A percentile compares a stretch with the other conserved stretches of the same genome.
These are phyloP conservation scores for Ascosphaera aggregata DNA, from an alignment of 2,329 filamentous ascomycete species.

Conservation along the genomic window DNA sequence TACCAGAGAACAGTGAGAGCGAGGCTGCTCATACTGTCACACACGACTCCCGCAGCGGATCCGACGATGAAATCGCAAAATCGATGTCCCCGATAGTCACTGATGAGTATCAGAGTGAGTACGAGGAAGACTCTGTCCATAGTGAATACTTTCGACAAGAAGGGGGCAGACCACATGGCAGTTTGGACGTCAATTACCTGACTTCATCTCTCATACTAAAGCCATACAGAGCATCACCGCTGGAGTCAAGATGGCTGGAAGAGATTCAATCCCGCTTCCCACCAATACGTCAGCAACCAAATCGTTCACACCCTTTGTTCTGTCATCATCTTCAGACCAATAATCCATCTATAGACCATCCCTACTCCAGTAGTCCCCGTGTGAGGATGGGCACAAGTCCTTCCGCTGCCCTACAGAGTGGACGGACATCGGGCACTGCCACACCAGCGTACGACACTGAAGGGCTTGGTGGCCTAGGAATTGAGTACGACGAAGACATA, in stretches of 20 bases:
- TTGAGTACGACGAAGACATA: constrained; percentile 4
- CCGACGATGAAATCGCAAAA: background rate
- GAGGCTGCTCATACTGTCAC: background rate
- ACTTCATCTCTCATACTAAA: constrained; percentile 48
- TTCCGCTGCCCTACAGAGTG: background rate
- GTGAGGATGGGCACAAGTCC: background rate
- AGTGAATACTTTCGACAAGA: constrained; percentile 7
- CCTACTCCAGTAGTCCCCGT: background rate
- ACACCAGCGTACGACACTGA: background rate
- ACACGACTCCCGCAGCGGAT: background rate
- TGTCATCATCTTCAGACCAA: constrained; percentile 1
- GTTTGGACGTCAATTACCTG: constrained; percentile 8
- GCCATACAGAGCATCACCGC: constrained; percentile 53
- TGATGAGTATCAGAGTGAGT: background rate
- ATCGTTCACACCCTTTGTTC: constrained; percentile 2
- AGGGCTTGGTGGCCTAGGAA: background rate
- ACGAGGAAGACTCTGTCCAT: constrained; percentile 15
- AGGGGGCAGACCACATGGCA: background rate
- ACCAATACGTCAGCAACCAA: constrained; percentile 6
- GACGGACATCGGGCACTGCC: background rate
- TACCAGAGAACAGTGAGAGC: background rate
- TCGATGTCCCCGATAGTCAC: background rate
- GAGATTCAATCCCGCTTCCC: constrained; percentile 20
- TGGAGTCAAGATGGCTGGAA: constrained; percentile 48
- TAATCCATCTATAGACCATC: background rate